phyloP scores from a whole-genome alignment of 2,329 filamentous ascomycete species.

The Cladophialophora immunda region DNA sequence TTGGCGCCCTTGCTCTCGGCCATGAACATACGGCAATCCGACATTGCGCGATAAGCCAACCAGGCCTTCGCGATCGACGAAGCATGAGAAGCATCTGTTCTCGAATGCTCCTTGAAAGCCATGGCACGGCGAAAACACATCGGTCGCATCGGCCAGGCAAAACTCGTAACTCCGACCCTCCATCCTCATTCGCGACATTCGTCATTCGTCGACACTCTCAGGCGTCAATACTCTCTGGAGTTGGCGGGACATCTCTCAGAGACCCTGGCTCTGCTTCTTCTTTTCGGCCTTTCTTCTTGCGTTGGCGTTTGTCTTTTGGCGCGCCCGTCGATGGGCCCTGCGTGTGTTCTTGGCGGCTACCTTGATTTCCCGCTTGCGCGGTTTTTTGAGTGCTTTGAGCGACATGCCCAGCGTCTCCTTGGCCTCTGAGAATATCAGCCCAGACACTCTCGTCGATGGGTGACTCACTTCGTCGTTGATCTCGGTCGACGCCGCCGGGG shows the following conservation, averaged over 20 bases:
- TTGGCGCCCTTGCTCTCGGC: not conserved
- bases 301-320: not conserved
- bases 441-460: constrained; percentile 24
- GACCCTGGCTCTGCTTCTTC: constrained; percentile 1
- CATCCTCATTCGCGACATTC: not conserved
- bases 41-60: not conserved
- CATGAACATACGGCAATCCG: not conserved
- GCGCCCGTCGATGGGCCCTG: not conserved
- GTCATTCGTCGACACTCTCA: constrained; percentile 3
- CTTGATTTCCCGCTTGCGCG: not conserved
- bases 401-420: not conserved
- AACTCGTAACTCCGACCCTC: not conserved
- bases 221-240: constrained; percentile 21
- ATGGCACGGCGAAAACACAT: too few relatives aligned
- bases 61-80: too few relatives aligned
- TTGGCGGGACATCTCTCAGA: constrained; percentile 8
- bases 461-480: constrained; percentile 26
- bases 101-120: too few relatives aligned
- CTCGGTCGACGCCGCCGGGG: not conserved
- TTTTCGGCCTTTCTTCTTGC: constrained; percentile 6
- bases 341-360: not conserved
- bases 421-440: constrained; percentile 21
- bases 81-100: too few relatives aligned
- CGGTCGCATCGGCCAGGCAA: not conserved
- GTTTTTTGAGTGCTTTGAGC: not conserved